phyloP scores from a whole-genome alignment of 108 stramenopile species.

The Nitzschia putrida region DNA sequence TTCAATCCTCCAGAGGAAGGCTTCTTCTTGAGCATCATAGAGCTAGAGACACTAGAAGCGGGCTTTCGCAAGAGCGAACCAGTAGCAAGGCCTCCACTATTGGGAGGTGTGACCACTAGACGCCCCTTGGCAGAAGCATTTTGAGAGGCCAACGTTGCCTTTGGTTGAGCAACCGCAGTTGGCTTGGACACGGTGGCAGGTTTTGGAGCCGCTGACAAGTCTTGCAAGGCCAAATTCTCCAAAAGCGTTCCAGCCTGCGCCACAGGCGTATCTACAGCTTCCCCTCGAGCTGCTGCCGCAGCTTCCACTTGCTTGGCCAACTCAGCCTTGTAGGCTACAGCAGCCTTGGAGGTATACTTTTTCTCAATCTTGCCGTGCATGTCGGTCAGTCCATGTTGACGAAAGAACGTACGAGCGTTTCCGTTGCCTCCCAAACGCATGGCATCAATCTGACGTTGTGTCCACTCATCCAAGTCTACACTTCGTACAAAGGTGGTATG shows the following conservation, averaged over 20 bases:
- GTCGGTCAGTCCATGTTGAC: conserved; percentile 79
- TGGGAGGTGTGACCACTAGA: conserved; percentile 64
- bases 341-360: conserved; percentile 86
- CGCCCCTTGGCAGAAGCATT: conserved; percentile 61
- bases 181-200: conserved; percentile 38
- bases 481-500: conserved; percentile 88
- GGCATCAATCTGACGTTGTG: conserved; percentile 87
- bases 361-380: conserved; percentile 84
- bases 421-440: conserved; percentile 92
- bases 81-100: conserved; percentile 41
- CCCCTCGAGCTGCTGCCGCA: conserved; percentile 58
- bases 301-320: conserved; percentile 69
- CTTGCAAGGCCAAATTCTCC: conserved; percentile 60
- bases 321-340: conserved; percentile 69
- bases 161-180: conserved; percentile 51
- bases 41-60: conserved; percentile 37
- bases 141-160: conserved; percentile 70
- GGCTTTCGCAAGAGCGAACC: conserved; percentile 69
- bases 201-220: conserved; percentile 51
- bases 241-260: conserved; percentile 39
- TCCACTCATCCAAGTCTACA: conserved; percentile 94
- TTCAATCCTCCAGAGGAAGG: conserved; percentile 39
- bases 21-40: conserved; percentile 72
- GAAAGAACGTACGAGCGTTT: conserved; percentile 78
- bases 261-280: conserved; percentile 35